Evolutionary conservation across 176 grass and related monocot species (phyloP).

Genomic region (Oropetium thomaeum): DNA sequence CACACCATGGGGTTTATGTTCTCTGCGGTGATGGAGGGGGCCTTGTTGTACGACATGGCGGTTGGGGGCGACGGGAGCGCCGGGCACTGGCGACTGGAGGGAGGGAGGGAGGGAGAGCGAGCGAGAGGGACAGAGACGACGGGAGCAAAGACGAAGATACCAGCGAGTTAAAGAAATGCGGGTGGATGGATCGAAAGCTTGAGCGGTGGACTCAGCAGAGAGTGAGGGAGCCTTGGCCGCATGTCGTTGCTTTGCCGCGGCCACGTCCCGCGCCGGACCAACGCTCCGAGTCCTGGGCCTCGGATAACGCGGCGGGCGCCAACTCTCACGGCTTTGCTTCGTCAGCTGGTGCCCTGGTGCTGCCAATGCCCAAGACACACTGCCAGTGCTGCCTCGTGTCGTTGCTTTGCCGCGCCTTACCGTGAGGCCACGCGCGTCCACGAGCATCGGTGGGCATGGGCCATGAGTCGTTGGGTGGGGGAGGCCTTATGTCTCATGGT

Average conservation of each 20-base stretch:
- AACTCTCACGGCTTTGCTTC: not conserved
- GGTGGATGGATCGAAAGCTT: not conserved
- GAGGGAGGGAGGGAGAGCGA: no score
- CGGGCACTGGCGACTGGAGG: not conserved
- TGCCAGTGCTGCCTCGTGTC: no score
- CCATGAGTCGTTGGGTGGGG: no score
- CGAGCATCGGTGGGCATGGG: no score
- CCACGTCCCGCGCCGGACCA: constrained; percentile 25
- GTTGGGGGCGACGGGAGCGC: not conserved
- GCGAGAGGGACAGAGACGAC: no score
- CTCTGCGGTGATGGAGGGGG: constrained; percentile 42
- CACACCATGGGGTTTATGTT: constrained; percentile 58
- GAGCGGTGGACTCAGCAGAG: not conserved
- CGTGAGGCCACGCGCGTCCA: no score
- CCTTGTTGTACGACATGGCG: constrained; percentile 52
- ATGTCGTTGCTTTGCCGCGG: not conserved
- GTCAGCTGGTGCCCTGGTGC: not conserved
- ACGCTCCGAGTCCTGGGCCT: not conserved
- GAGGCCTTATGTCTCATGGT: no score
- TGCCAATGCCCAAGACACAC: no score
- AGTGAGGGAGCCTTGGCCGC: not conserved
- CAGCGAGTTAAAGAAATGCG: no score
- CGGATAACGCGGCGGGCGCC: not conserved
- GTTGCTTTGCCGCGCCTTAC: no score
- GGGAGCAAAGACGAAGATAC: not conserved